Conservation (phyloP, 257 asterid species). For the Nicotiana tabacum region DNA sequence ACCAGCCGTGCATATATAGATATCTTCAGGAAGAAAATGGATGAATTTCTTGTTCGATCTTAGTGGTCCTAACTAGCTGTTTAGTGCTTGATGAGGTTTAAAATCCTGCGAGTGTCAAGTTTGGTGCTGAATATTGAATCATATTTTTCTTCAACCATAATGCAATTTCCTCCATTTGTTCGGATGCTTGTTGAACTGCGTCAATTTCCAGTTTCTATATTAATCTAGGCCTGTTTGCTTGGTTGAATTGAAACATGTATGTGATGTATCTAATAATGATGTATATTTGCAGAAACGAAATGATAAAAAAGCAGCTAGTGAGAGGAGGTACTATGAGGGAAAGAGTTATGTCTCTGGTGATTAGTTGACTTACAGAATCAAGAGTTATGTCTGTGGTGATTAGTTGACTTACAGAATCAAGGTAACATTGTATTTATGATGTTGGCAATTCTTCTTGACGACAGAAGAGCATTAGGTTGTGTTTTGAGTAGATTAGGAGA, state of each 20-base stretch:
- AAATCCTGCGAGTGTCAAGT: background rate
- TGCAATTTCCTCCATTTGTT: background rate
- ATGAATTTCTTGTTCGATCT: background rate
- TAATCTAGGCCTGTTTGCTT: background rate
- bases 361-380: conserved; percentile 32
- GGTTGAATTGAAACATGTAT: background rate
- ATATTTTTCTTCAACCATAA: background rate
- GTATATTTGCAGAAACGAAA: conserved; percentile 64
- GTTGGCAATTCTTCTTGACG: background rate
- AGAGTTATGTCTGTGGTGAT: conserved; percentile 62
- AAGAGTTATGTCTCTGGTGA: conserved; percentile 69
- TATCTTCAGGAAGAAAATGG: background rate
- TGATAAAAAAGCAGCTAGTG: conserved; percentile 84
- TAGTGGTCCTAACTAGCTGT: background rate
- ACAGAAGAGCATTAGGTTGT: background rate
- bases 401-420: conserved; percentile 29
- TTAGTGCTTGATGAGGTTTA: background rate
- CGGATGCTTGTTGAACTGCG: background rate
- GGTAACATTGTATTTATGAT: conserved; percentile 28
- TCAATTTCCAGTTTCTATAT: background rate
- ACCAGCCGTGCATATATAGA: background rate
- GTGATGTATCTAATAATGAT: background rate
- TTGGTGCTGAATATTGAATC: background rate
- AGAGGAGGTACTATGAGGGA: conserved; percentile 82
- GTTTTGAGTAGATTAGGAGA: background rate